These are phyloP conservation scores for Candida manassasensis DNA, from an alignment of 805 yeast species.

Conservation along the genomic window DNA sequence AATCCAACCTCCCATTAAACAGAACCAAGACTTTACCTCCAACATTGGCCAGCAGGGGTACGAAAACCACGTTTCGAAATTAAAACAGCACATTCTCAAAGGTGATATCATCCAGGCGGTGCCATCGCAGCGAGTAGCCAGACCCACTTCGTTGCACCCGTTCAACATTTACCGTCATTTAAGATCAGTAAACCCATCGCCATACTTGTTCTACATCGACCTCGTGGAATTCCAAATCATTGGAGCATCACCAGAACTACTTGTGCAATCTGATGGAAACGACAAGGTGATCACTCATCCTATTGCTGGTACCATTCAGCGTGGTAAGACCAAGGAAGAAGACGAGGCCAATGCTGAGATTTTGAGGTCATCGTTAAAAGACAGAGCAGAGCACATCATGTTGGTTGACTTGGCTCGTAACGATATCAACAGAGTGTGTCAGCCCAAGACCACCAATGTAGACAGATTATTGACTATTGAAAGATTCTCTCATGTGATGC, in stretches of 20 bases:
- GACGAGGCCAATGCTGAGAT: slow-evolving; percentile 79
- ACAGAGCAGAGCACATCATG: slow-evolving; percentile 98
- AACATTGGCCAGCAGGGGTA: slow-evolving; percentile 94
- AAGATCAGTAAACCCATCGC: slow-evolving; percentile 95
- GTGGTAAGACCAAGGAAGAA: slow-evolving; percentile 89
- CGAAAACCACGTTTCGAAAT: slow-evolving; percentile 67
- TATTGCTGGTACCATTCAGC: slow-evolving; percentile 91
- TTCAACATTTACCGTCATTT: slow-evolving; percentile 93
- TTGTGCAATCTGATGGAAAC: slow-evolving; percentile 73
- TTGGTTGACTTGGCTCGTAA: slow-evolving; percentile 96
- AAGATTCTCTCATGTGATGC: slow-evolving; percentile 95
- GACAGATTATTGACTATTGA: slow-evolving; percentile 87
- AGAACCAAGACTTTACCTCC: slow-evolving; percentile 69
- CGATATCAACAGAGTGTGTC: slow-evolving; percentile 92
- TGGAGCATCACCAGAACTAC: slow-evolving; percentile 95
- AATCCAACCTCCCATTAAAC: slow-evolving; percentile 65
- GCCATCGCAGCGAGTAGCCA: slow-evolving; percentile 93
- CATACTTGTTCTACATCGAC: slow-evolving; percentile 92
- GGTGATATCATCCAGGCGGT: slow-evolving; percentile 98
- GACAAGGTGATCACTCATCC: slow-evolving; percentile 89
- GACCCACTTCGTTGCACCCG: slow-evolving; percentile 94
- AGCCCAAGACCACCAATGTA: slow-evolving; percentile 76
- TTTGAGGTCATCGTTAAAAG: slow-evolving; percentile 74
- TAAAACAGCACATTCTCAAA: slow-evolving; percentile 75
- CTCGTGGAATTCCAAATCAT: slow-evolving; percentile 88